phyloP scores from a whole-genome alignment of 2,329 filamentous ascomycete genomes.

The Hirsutella minnesotensis region DNA sequence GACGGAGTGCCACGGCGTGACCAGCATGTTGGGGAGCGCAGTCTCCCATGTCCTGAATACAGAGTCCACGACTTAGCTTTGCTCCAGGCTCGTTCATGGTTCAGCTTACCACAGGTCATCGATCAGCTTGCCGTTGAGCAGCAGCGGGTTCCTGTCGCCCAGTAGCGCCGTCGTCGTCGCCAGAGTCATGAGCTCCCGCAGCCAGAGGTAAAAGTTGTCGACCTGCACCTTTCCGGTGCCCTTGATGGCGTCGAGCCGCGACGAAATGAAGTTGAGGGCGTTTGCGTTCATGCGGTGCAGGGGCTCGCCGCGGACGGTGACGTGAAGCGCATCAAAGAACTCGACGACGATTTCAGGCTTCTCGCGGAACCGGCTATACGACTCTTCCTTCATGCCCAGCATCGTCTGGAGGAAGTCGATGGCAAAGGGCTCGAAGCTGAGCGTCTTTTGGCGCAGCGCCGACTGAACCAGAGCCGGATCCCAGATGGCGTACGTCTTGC shows the following conservation, averaged over 20 bases:
- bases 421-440: slow-evolving; percentile 31
- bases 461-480: slow-evolving; percentile 26
- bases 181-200: slow-evolving; percentile 22
- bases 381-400: slow-evolving; percentile 20
- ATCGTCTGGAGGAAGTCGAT: slow-evolving; percentile 23
- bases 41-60: slow-evolving; percentile 12
- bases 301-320: slow-evolving; percentile 17
- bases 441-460: slow-evolving; percentile 26
- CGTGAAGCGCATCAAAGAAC: slow-evolving; percentile 23
- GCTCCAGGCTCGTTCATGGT: too few relatives aligned
- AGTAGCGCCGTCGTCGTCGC: slow-evolving; percentile 27
- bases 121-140: slow-evolving; percentile 16
- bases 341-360: slow-evolving; percentile 16
- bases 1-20: slow-evolving; percentile 14
- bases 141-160: slow-evolving; percentile 28
- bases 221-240: background rate
- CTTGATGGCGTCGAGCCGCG: slow-evolving; percentile 13
- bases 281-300: slow-evolving; percentile 21
- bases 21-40: slow-evolving; percentile 14
- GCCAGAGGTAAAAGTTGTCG: slow-evolving; percentile 18
- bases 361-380: slow-evolving; percentile 7
- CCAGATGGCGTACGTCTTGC: slow-evolving; percentile 32
- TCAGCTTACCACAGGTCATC: slow-evolving; percentile 29
- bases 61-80: background rate
- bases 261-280: slow-evolving; percentile 21